A percentile compares a stretch with the other conserved stretches of the same genome.
phyloP scores from a whole-genome alignment of 305 asterid species.

The Fraxinus ornus region DNA sequence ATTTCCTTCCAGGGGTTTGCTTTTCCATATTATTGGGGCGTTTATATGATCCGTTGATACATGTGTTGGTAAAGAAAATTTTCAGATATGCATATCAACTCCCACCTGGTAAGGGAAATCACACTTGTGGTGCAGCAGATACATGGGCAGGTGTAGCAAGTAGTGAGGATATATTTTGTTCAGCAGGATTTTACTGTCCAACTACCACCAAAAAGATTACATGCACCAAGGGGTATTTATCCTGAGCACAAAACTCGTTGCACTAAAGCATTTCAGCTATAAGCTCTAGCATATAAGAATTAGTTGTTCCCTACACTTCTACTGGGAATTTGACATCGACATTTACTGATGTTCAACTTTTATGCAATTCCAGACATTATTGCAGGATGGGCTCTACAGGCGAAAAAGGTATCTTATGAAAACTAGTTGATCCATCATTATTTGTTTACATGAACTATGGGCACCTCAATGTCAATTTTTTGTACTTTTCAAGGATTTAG shows the following conservation, averaged over 20 bases:
- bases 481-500: slow-evolving; percentile 1
- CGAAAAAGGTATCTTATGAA: slow-evolving; percentile 51
- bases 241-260: slow-evolving; percentile 19
- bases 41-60: slow-evolving; percentile 36
- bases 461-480: not conserved
- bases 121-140: slow-evolving; percentile 92
- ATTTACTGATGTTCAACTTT: slow-evolving; percentile 26
- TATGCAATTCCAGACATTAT: slow-evolving; percentile 72
- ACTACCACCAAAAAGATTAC: slow-evolving; percentile 60
- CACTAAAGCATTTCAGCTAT: slow-evolving; percentile 16
- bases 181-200: slow-evolving; percentile 91
- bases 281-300: slow-evolving; percentile 11
- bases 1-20: slow-evolving; percentile 27
- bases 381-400: slow-evolving; percentile 86
- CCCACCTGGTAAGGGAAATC: slow-evolving; percentile 81
- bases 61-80: slow-evolving; percentile 33
- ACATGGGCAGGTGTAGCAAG: slow-evolving; percentile 75
- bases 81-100: slow-evolving; percentile 81
- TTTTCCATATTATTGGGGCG: slow-evolving; percentile 2
- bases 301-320: slow-evolving; percentile 19
- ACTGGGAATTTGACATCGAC: slow-evolving; percentile 15
- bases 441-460: not conserved
- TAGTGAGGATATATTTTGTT: slow-evolving; percentile 75
- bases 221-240: slow-evolving; percentile 71
- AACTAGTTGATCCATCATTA: slow-evolving; percentile 15